Evolutionary conservation across 805 yeast species (phyloP).

Genomic region (Cyberlindnera americana): DNA sequence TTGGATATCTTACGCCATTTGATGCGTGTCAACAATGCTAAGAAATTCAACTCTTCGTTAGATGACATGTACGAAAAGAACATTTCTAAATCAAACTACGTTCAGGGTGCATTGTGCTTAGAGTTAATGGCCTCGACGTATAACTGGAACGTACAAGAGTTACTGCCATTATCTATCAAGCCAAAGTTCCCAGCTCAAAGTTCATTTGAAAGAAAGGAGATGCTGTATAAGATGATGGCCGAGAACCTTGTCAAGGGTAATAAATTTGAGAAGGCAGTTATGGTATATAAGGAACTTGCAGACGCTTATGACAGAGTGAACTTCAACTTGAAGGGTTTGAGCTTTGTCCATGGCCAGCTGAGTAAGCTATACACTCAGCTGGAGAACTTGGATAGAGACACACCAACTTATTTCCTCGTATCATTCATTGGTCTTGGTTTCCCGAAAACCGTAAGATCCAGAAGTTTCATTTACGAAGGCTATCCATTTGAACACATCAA

Average conservation of each 20-base stretch:
- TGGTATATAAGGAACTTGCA: constrained; percentile 70
- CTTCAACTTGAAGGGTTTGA: constrained; percentile 72
- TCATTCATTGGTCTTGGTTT: constrained; percentile 82
- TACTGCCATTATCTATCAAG: constrained; percentile 51
- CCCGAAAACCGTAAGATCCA: constrained; percentile 71
- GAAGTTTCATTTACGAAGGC: constrained; percentile 81
- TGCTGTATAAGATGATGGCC: constrained; percentile 66
- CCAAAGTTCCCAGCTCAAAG: constrained; percentile 80
- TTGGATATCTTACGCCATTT: constrained; percentile 73
- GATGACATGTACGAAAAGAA: constrained; percentile 69
- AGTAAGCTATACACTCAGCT: constrained; percentile 64
- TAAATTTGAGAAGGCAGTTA: constrained; percentile 76
- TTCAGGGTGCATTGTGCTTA: constrained; percentile 81
- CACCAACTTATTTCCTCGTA: constrained; percentile 76
- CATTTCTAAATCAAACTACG: constrained; percentile 53
- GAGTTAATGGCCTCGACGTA: constrained; percentile 75
- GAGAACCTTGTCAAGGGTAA: constrained; percentile 64
- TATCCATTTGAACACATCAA: constrained; percentile 83
- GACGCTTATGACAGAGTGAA: constrained; percentile 69
- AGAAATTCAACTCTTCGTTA: constrained; percentile 73
- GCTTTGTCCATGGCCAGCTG: constrained; percentile 64
- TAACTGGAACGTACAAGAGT: constrained; percentile 62
- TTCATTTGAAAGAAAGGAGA: constrained; percentile 76
- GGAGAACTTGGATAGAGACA: constrained; percentile 65
- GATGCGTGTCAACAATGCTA: constrained; percentile 75